Conservation (phyloP, 164 flowering plant species). For the Vitis labrusca region DNA sequence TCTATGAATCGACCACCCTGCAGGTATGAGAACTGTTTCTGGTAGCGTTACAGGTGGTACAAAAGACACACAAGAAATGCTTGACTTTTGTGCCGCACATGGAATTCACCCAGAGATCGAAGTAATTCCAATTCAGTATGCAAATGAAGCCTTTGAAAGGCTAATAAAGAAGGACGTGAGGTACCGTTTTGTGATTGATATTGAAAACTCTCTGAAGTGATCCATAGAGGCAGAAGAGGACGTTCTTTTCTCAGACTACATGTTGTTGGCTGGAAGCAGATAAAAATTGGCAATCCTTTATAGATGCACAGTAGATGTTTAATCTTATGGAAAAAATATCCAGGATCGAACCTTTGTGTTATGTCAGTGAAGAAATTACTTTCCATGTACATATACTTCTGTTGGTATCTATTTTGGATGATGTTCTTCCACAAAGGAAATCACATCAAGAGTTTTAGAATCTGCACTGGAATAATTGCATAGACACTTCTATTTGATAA, state of each 20-base stretch:
- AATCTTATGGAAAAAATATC: too few relatives aligned
- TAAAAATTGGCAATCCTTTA: too few relatives aligned
- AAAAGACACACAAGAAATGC: conserved; percentile 74
- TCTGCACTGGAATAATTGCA: too few relatives aligned
- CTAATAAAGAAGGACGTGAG: conserved; percentile 71
- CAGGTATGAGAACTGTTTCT: conserved; percentile 63
- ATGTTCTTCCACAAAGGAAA: too few relatives aligned
- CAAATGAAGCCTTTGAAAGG: conserved; percentile 87
- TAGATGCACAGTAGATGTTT: too few relatives aligned
- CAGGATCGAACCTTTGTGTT: too few relatives aligned
- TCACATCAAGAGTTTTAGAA: too few relatives aligned
- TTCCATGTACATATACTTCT: too few relatives aligned
- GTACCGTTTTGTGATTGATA: conserved; percentile 86
- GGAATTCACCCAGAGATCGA: conserved; percentile 75
- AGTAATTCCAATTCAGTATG: conserved; percentile 66
- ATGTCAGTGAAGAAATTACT: too few relatives aligned
- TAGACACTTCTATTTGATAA: too few relatives aligned
- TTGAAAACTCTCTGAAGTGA: conserved; percentile 70
- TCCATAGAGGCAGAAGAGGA: background rate
- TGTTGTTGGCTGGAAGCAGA: too few relatives aligned
- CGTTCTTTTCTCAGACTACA: background rate
- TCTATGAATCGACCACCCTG: conserved; percentile 5
- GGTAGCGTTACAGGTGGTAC: conserved; percentile 82
- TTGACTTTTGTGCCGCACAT: conserved; percentile 77
- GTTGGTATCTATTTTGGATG: too few relatives aligned